phyloP scores from a whole-genome alignment of 768 basidiomycete species.

The Trametes sanguinea region DNA sequence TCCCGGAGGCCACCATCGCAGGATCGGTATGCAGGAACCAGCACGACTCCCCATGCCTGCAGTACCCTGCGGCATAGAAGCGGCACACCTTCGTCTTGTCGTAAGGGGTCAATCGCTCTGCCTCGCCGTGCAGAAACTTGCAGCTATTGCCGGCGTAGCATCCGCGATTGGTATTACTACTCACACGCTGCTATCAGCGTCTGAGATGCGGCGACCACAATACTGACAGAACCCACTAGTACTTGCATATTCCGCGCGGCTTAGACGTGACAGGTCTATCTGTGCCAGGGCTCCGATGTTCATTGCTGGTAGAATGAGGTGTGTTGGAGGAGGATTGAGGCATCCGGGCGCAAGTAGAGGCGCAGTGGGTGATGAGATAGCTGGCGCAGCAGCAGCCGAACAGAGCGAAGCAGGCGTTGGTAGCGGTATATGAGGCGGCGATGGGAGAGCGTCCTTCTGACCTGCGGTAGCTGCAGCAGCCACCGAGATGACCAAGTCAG shows the following conservation, averaged over 20 bases:
- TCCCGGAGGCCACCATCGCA: conserved; percentile 1
- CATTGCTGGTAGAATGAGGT: background rate
- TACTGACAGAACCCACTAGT: conserved; percentile 41
- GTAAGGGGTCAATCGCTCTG: conserved; percentile 57
- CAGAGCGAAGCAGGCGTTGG: background rate
- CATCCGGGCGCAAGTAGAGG: background rate
- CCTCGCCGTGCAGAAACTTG: conserved; percentile 73
- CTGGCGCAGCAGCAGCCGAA: background rate
- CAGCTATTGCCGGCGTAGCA: conserved; percentile 70
- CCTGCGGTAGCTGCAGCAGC: conserved; percentile 20
- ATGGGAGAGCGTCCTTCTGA: background rate
- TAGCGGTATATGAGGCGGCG: conserved; percentile 1
- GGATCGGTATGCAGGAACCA: conserved; percentile 69
- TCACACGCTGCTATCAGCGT: background rate
- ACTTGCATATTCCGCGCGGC: conserved; percentile 69
- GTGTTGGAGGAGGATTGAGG: background rate
- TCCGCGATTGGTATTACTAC: conserved; percentile 51
- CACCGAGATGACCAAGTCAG: conserved; percentile 1
- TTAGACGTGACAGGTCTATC: conserved; percentile 68
- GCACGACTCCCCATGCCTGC: conserved; percentile 66
- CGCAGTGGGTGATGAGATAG: background rate
- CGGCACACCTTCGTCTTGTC: conserved; percentile 72
- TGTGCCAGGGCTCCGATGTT: background rate
- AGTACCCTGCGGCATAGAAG: conserved; percentile 68
- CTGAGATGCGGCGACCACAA: too few relatives aligned